These are phyloP conservation scores for Thalassiosira hispida DNA, from an alignment of 352 stramenopile species.

Conservation along the genomic window DNA sequence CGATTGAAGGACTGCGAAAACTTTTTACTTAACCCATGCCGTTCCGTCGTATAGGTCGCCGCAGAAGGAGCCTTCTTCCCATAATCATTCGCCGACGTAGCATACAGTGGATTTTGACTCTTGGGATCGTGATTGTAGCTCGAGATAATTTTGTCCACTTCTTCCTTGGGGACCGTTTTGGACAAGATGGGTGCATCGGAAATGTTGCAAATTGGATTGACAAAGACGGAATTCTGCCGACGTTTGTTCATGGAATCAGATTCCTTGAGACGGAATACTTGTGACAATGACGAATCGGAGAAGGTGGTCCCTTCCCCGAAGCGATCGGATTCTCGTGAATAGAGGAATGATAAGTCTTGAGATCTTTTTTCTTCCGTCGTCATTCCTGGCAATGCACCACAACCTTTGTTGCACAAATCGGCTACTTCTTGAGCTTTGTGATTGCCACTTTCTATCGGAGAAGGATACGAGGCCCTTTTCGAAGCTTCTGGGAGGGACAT, in stretches of 20 bases:
- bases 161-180: constrained; percentile 45
- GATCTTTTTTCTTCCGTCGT: constrained; percentile 12
- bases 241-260: constrained; percentile 59
- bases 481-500: constrained; percentile 40
- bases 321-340: constrained; percentile 55
- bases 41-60: constrained; percentile 65
- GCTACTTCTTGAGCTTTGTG: not conserved
- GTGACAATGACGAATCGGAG: constrained; percentile 54
- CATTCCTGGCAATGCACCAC: not conserved
- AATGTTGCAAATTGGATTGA: constrained; percentile 6
- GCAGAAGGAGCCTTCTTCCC: constrained; percentile 64
- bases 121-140: constrained; percentile 70
- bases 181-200: not conserved
- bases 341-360: constrained; percentile 64
- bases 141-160: constrained; percentile 43
- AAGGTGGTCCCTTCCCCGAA: constrained; percentile 45
- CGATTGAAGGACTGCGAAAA: constrained; percentile 80
- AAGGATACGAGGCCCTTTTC: constrained; percentile 26
- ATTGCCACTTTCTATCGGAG: constrained; percentile 19
- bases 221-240: constrained; percentile 35
- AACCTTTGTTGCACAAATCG: constrained; percentile 10
- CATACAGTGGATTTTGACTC: constrained; percentile 72
- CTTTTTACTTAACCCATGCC: constrained; percentile 63
- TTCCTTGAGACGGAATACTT: constrained; percentile 52
- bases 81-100: constrained; percentile 72